Evolutionary conservation across 1,139 yeast genomes (phyloP).

Genomic region (Candida sanyaensis): DNA sequence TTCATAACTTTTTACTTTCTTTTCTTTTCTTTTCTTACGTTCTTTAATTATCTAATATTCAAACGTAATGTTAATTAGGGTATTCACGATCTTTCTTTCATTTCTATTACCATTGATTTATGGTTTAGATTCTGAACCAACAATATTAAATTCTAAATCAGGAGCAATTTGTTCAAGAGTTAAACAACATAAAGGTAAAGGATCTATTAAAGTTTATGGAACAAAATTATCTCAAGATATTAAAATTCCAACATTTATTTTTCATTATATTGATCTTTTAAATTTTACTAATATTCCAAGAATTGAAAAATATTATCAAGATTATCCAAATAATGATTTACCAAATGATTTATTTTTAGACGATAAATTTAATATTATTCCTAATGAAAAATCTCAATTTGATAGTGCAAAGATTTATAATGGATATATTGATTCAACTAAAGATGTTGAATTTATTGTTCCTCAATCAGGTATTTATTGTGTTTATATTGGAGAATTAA

Average conservation of each 20-base stretch:
- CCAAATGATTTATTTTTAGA: conserved; percentile 7
- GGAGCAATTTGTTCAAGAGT: conserved; percentile 14
- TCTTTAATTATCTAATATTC: too few species aligned
- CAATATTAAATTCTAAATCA: conserved; percentile 7
- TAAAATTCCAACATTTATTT: conserved; percentile 25
- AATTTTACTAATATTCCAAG: conserved; percentile 25
- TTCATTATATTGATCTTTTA: conserved; percentile 26
- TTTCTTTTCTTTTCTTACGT: too few species aligned
- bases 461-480: conserved; percentile 35
- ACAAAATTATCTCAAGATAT: conserved; percentile 1
- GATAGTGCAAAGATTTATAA: conserved; percentile 12
- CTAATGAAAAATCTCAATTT: conserved; percentile 6
- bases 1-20: too few species aligned
- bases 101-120: not conserved
- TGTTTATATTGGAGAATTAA: conserved; percentile 32
- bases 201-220: conserved; percentile 7
- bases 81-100: not conserved
- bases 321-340: conserved; percentile 12
- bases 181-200: conserved; percentile 7
- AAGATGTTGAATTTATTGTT: conserved; percentile 16
- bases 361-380: conserved; percentile 11
- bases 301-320: conserved; percentile 15
- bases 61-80: not conserved
- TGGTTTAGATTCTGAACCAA: conserved; percentile 7
- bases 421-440: conserved; percentile 11